phyloP scores from a whole-genome alignment of 371 early-diverging fungal species.

The Circinella umbellata region DNA sequence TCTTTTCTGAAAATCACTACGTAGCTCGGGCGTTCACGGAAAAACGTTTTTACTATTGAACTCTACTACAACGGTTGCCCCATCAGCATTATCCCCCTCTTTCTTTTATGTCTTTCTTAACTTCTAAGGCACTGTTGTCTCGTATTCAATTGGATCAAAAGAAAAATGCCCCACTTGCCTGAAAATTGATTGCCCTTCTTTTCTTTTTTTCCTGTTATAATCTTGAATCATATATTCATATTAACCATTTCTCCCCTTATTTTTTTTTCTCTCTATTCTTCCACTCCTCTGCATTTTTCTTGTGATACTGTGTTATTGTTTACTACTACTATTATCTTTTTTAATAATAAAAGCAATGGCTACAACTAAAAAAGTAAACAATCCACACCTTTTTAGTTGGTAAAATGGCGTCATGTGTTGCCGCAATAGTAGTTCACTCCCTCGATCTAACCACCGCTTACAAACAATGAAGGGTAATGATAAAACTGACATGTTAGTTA shows the following conservation, averaged over 20 bases:
- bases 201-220: background rate
- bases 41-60: background rate
- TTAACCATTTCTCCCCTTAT: background rate
- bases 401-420: constrained; percentile 66
- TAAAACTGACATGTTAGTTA: constrained; percentile 39
- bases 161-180: too few relatives aligned
- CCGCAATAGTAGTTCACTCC: constrained; percentile 76
- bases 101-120: too few relatives aligned
- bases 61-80: too few relatives aligned
- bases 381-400: constrained; percentile 60
- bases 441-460: constrained; percentile 82
- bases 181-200: background rate
- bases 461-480: constrained; percentile 60
- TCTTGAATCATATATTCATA: background rate
- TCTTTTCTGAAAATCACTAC: background rate
- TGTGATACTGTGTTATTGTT: background rate
- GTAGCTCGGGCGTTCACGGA: background rate
- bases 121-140: too few relatives aligned
- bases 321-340: background rate
- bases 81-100: too few relatives aligned
- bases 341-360: background rate
- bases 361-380: constrained; percentile 1
- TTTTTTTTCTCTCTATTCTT: background rate
- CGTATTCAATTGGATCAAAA: background rate
- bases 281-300: background rate